Evolutionary conservation across 805 yeast genomes (phyloP).

Genomic region (Yamadazyma insecticola): DNA sequence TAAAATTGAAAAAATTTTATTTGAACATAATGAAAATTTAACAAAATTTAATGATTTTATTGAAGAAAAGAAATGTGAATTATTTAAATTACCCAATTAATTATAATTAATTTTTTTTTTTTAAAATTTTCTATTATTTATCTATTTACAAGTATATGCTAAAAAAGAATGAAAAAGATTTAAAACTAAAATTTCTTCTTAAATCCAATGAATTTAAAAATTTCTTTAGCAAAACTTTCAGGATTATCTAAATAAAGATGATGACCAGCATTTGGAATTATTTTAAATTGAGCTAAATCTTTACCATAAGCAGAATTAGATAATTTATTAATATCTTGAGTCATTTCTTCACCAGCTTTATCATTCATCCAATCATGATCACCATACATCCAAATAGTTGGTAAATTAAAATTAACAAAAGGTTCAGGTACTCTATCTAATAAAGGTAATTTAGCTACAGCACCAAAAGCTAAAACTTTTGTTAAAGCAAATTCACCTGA

Average conservation of each 20-base stretch:
- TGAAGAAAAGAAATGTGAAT: conserved; percentile 3
- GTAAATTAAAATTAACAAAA: conserved; percentile 38
- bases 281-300: conserved; percentile 26
- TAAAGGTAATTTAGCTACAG: conserved; percentile 53
- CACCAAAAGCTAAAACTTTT: conserved; percentile 55
- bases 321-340: conserved; percentile 25
- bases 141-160: background rate
- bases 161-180: background rate
- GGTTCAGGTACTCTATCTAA: conserved; percentile 44
- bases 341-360: conserved; percentile 49
- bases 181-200: background rate
- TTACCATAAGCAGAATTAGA: conserved; percentile 24
- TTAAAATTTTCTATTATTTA: background rate
- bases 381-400: conserved; percentile 60
- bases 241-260: conserved; percentile 53
- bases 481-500: conserved; percentile 66
- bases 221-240: conserved; percentile 23
- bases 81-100: conserved; percentile 4
- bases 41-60: conserved; percentile 3
- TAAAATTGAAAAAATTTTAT: conserved; percentile 2
- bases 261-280: conserved; percentile 46
- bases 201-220: conserved; percentile 28
- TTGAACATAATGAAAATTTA: conserved; percentile 5
- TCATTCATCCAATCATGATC: conserved; percentile 71
- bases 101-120: background rate